Evolutionary conservation across 768 basidiomycete genomes (phyloP).

Genomic region (Pholiota microspora): DNA sequence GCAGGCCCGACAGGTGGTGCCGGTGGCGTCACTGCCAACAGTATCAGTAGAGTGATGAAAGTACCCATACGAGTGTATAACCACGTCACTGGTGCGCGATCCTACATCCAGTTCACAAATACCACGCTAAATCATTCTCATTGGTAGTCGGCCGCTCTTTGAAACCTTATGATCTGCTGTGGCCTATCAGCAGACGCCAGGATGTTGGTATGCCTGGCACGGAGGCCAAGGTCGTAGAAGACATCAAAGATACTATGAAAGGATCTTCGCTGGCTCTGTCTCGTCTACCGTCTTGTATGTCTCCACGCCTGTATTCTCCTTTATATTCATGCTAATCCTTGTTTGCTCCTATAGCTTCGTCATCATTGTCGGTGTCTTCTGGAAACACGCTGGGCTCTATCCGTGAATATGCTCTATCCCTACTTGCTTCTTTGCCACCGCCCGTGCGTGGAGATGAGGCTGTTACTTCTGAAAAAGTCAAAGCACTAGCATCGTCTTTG

Average conservation of each 20-base stretch:
- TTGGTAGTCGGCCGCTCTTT: constrained; percentile 49
- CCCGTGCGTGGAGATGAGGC: constrained; percentile 12
- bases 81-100: constrained; percentile 66
- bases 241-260: constrained; percentile 14
- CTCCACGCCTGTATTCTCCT: background rate
- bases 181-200: constrained; percentile 60
- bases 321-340: background rate
- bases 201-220: constrained; percentile 29
- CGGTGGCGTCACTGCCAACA: constrained; percentile 39
- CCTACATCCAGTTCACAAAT: constrained; percentile 21
- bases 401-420: constrained; percentile 47
- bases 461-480: background rate
- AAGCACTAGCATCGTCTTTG: background rate
- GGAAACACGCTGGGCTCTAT: constrained; percentile 42
- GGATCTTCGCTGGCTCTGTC: constrained; percentile 13
- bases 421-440: constrained; percentile 46
- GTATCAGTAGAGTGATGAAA: constrained; percentile 77
- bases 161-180: constrained; percentile 78
- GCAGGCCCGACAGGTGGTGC: constrained; percentile 37
- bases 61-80: constrained; percentile 93
- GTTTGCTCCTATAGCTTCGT: constrained; percentile 6
- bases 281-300: constrained; percentile 25
- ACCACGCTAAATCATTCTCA: background rate
- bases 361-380: constrained; percentile 8
- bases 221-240: constrained; percentile 39